Evolutionary conservation across 2,329 filamentous ascomycete genomes (phyloP).

Genomic region (Gremmenia infestans): DNA sequence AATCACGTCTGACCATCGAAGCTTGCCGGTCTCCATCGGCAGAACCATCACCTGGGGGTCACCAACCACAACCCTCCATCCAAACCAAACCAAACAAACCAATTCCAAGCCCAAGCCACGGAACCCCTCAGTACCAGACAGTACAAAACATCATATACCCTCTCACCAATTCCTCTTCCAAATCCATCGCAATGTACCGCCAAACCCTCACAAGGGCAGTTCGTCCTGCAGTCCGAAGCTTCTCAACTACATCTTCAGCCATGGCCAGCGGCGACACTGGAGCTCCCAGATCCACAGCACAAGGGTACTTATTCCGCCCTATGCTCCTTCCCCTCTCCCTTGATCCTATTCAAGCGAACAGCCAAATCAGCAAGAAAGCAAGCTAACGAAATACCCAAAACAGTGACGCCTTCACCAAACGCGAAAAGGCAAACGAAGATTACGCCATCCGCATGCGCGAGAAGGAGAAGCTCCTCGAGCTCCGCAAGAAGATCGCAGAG

Average conservation of each 20-base stretch:
- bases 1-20: neutral
- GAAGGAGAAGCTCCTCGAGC: constrained; percentile 78
- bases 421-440: constrained; percentile 83
- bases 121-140: constrained; percentile 16
- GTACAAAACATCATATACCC: constrained; percentile 15
- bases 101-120: neutral
- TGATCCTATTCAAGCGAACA: neutral
- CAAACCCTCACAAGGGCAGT: constrained; percentile 50
- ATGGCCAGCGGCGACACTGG: constrained; percentile 62
- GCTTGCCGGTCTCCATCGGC: constrained; percentile 9
- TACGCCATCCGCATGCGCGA: constrained; percentile 82
- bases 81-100: neutral
- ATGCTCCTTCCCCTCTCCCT: neutral
- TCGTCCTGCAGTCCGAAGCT: constrained; percentile 42
- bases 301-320: constrained; percentile 14
- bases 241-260: constrained; percentile 31
- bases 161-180: constrained; percentile 8
- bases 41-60: constrained; percentile 11
- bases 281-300: constrained; percentile 19
- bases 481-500: constrained; percentile 68
- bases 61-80: constrained; percentile 23
- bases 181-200: constrained; percentile 57
- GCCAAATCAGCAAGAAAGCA: neutral
- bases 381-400: constrained; percentile 16
- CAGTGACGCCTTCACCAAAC: constrained; percentile 88